Evolutionary conservation across 2,329 filamentous ascomycete species (phyloP).

Genomic region (Diaporthe ampelina): DNA sequence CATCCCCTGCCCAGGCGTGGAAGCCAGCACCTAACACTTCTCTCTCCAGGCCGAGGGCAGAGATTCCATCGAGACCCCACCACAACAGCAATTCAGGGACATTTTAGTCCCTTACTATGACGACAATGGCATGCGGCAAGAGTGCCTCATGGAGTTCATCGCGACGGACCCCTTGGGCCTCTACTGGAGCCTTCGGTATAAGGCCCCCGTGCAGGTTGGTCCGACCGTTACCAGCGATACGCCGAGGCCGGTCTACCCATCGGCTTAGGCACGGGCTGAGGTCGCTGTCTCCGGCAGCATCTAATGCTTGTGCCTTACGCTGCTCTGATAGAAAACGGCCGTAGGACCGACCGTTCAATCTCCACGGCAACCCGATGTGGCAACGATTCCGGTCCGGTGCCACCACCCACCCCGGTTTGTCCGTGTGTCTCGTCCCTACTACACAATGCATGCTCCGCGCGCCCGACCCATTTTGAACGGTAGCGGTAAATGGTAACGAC

Average conservation of each 20-base stretch:
- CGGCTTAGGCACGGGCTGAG: constrained; percentile 2
- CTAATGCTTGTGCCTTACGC: not conserved
- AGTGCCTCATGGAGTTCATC: constrained; percentile 60
- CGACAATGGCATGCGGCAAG: constrained; percentile 61
- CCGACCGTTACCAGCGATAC: constrained; percentile 32
- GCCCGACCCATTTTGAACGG: not conserved
- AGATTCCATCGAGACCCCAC: constrained; percentile 55
- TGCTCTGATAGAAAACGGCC: no score
- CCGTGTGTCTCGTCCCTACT: not conserved
- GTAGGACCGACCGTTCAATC: not conserved
- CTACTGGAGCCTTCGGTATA: constrained; percentile 56
- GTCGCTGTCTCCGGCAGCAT: constrained; percentile 7
- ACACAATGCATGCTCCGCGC: not conserved
- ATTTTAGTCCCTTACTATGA: constrained; percentile 61
- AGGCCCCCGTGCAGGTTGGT: constrained; percentile 40
- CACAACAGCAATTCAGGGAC: constrained; percentile 53
- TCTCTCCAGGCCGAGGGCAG: constrained; percentile 62
- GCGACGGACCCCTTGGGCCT: constrained; percentile 54
- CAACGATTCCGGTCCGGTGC: not conserved
- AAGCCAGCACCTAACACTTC: not conserved
- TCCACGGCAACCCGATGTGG: not conserved
- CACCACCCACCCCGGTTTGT: not conserved
- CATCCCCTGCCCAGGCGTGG: no score
- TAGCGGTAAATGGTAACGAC: not conserved
- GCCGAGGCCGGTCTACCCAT: constrained; percentile 21